These are phyloP conservation scores for Papiliotrema nemorosa DNA, from an alignment of 1,284 basidiomycete genomes.

Conservation along the genomic window DNA sequence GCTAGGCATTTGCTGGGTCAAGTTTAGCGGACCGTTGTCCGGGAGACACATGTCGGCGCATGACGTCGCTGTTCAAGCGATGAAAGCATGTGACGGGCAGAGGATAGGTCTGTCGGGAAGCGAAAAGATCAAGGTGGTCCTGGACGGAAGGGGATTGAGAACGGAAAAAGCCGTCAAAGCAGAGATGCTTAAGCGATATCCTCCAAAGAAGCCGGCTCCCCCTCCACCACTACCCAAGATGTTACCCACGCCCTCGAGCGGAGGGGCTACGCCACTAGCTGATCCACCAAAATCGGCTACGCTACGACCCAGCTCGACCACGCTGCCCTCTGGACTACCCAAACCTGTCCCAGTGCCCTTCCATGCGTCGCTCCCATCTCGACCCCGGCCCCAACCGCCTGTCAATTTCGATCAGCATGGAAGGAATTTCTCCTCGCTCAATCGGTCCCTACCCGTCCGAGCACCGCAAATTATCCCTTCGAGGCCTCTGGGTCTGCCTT, in stretches of 20 bases:
- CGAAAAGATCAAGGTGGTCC: slow-evolving; percentile 46
- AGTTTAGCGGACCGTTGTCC: slow-evolving; percentile 52
- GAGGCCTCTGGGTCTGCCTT: slow-evolving; percentile 6
- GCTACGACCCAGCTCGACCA: neutral
- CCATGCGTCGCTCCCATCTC: slow-evolving; percentile 2
- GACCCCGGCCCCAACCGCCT: slow-evolving; percentile 6
- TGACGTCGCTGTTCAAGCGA: slow-evolving; percentile 45
- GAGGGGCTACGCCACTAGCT: slow-evolving; percentile 9
- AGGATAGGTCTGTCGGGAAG: slow-evolving; percentile 39
- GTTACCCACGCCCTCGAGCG: slow-evolving; percentile 8
- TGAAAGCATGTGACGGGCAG: slow-evolving; percentile 46
- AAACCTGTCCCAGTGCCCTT: neutral
- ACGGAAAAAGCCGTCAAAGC: slow-evolving; percentile 49
- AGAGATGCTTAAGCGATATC: slow-evolving; percentile 60
- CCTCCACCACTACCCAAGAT: neutral
- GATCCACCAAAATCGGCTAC: too few relatives aligned
- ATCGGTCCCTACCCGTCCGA: slow-evolving; percentile 18
- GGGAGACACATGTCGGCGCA: slow-evolving; percentile 32
- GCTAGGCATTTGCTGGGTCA: slow-evolving; percentile 77
- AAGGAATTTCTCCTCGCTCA: slow-evolving; percentile 14
- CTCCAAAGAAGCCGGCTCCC: slow-evolving; percentile 24
- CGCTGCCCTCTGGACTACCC: neutral
- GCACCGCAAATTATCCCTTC: neutral
- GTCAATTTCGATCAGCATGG: slow-evolving; percentile 5
- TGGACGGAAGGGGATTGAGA: slow-evolving; percentile 50